phyloP scores from a whole-genome alignment of 768 basidiomycete genomes.

The Pholiota microspora region DNA sequence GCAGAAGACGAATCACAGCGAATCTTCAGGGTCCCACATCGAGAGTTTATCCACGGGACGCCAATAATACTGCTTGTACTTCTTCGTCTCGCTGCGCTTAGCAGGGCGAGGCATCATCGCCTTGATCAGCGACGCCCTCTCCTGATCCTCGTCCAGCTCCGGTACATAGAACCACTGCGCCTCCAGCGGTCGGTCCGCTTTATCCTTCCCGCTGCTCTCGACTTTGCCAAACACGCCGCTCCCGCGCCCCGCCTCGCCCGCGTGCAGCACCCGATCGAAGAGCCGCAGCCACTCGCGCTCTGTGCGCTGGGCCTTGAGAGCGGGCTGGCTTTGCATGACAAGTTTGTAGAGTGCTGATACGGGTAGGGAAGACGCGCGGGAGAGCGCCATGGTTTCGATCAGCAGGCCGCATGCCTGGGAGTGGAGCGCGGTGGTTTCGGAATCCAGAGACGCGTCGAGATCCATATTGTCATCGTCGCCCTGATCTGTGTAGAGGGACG shows the following conservation, averaged over 20 bases:
- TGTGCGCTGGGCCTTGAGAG: conserved; percentile 38
- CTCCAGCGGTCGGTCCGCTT: conserved; percentile 49
- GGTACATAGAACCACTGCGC: conserved; percentile 78
- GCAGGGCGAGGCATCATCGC: conserved; percentile 75
- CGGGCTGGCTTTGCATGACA: conserved; percentile 53
- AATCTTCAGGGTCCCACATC: conserved; percentile 75
- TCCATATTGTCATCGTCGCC: background rate
- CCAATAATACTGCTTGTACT: conserved; percentile 86
- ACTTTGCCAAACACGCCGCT: conserved; percentile 74
- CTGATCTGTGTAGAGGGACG: background rate
- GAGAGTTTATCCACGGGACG: conserved; percentile 69
- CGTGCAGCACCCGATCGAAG: conserved; percentile 49
- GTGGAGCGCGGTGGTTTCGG: conserved; percentile 26
- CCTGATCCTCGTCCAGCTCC: conserved; percentile 66
- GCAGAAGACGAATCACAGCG: conserved; percentile 27
- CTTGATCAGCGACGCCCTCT: conserved; percentile 63
- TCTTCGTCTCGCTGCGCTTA: conserved; percentile 76
- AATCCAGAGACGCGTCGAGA: conserved; percentile 6
- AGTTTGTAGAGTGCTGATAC: conserved; percentile 49
- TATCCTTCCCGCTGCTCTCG: conserved; percentile 60
- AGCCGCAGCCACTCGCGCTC: conserved; percentile 49
- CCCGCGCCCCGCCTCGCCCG: conserved; percentile 37
- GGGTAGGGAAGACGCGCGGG: conserved; percentile 66
- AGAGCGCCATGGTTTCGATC: conserved; percentile 69
- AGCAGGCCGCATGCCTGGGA: conserved; percentile 62